Percentiles rank a stretch among this genome's conserved stretches.
Evolutionary conservation across 1,284 basidiomycete species (phyloP).

Genomic region (Coniferiporia sulphurascens): DNA sequence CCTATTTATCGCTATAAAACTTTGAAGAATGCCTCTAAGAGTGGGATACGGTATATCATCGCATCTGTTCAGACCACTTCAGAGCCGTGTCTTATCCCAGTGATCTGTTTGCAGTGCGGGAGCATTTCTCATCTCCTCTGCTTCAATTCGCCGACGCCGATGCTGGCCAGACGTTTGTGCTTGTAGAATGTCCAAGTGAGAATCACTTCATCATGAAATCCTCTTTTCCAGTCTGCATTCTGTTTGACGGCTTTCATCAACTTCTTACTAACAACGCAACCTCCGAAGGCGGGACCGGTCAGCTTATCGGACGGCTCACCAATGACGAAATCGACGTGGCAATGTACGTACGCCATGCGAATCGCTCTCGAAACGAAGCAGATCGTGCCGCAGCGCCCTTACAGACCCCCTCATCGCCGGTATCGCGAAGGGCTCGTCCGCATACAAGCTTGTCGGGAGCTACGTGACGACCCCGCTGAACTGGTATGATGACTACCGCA

Average conservation of each 20-base stretch:
- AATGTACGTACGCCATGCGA: constrained; percentile 47
- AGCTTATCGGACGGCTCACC: constrained; percentile 78
- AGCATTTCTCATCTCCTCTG: constrained; percentile 89
- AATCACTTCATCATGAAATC: not conserved
- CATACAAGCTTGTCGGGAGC: constrained; percentile 90
- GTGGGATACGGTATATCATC: constrained; percentile 39
- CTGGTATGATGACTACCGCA: constrained; percentile 47
- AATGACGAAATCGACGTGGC: constrained; percentile 88
- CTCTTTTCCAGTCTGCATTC: not conserved
- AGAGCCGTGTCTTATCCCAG: not conserved
- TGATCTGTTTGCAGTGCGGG: constrained; percentile 55
- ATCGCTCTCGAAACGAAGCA: not conserved
- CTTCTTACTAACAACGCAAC: not conserved
- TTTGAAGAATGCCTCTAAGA: constrained; percentile 34
- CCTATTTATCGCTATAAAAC: no score
- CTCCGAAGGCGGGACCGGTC: constrained; percentile 78
- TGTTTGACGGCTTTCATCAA: not conserved
- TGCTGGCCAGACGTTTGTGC: constrained; percentile 63
- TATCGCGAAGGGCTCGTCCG: constrained; percentile 80
- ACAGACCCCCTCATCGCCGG: constrained; percentile 94
- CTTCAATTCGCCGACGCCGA: constrained; percentile 72
- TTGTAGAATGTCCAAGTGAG: constrained; percentile 87
- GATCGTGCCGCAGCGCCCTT: constrained; percentile 59
- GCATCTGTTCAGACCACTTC: not conserved
- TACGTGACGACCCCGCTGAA: constrained; percentile 87